A percentile compares a stretch with the other conserved stretches of the same genome.
Conservation (phyloP, 1,284 basidiomycete species). For the Cystobasidium slooffiae region DNA sequence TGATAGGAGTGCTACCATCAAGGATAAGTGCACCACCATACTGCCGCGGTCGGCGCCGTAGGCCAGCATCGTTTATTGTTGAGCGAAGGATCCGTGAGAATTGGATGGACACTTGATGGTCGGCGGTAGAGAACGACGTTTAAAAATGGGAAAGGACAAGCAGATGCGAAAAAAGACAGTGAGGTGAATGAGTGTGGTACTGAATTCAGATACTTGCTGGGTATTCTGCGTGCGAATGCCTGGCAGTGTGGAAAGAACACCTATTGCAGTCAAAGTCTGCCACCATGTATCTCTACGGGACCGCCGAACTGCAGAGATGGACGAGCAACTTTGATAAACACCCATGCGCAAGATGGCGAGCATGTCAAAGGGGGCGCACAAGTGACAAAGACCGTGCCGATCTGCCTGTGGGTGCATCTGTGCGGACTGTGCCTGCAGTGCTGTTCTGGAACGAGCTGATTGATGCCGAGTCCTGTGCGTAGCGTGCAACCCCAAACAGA, state of each 20-base stretch:
- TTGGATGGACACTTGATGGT: neutral
- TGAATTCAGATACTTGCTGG: neutral
- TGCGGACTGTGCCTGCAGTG: neutral
- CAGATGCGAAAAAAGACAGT: neutral
- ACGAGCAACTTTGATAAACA: neutral
- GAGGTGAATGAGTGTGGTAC: conserved; percentile 7
- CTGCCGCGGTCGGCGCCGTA: neutral
- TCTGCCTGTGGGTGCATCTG: neutral
- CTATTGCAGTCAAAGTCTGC: too few relatives aligned
- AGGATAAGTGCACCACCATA: neutral
- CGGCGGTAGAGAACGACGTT: neutral
- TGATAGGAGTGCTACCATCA: conserved; percentile 10
- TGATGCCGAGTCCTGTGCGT: neutral
- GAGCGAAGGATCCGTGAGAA: neutral
- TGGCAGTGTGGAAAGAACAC: neutral
- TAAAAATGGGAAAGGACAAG: neutral
- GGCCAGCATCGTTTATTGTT: neutral
- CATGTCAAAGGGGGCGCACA: too few relatives aligned
- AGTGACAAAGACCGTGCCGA: too few relatives aligned
- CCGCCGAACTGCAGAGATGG: neutral
- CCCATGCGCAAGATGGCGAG: too few relatives aligned
- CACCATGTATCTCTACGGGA: too few relatives aligned
- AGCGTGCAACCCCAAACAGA: neutral
- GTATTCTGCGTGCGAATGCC: neutral
- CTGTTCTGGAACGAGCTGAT: neutral